Base-by-base conservation (phyloP, 495 filamentous ascomycete genomes). In the Haplographium delicatum region DNA sequence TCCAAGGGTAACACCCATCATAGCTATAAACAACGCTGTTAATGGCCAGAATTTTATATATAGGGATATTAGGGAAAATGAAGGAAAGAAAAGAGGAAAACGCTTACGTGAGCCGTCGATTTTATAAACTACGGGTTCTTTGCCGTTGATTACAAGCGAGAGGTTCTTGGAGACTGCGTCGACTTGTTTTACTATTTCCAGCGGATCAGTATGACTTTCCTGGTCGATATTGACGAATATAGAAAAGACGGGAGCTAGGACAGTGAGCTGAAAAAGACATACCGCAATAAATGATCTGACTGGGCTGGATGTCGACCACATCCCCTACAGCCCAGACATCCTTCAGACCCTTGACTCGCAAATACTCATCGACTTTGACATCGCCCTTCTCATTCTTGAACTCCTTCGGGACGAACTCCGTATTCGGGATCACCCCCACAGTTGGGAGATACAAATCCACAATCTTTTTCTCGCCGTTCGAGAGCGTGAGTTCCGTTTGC, bases 271-370 rank as follows among this genome's bases (percentile, higher is more conserved):
- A 15, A 16, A 23, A 44, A 16, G 7, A 47, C 48, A 8, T 34
- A 57, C 54, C 26, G 11, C 31, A 40, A 44, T 42, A 54, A 19
- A 44, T 23, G 33, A 54, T 35, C 28, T 61, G 58, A 2, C 25
- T 18, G 4, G 41, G 41, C 18, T 61, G 47, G 10, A 30, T 4
- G 49, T 57, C 44, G 1, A 24, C 24, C 0, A 61, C 64, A 54
- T 76, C 73, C 46, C 72, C 73, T 8, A 66, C 48, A 11, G 68
- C 68, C 45, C 67, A 75, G 25, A 74, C 55, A 59, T 71, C 61
- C 35, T 51, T 15, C 50, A 61, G 28, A 7, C 61, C 62, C 28
- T 66, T 58, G 33, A 60, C 67, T 25, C 58, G 56, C 18, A 78
- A 59, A 34, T 51, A 54, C 22, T 58, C 26, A 15, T 68, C 66